Conservation (phyloP, 371 early-diverging fungal genomes). For the Rhizopus microsporus region DNA sequence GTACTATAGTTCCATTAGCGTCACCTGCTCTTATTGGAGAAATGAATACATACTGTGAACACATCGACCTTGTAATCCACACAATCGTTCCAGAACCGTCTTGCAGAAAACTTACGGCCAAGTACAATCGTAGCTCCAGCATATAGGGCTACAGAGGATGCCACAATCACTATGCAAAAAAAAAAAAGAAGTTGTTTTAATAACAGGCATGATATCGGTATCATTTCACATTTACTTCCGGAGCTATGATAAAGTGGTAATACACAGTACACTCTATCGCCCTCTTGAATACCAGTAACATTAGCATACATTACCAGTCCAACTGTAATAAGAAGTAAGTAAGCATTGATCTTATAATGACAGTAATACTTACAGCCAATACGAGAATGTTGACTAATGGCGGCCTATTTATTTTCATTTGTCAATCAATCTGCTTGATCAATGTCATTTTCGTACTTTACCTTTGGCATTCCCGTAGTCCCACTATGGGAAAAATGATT, state of each 20-base stretch:
- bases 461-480: slow-evolving; percentile 47
- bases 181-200: background rate
- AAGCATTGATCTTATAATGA: background rate
- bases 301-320: slow-evolving; percentile 20
- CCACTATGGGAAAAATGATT: slow-evolving; percentile 20
- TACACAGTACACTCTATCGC: slow-evolving; percentile 49
- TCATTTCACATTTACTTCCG: slow-evolving; percentile 34
- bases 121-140: slow-evolving; percentile 46
- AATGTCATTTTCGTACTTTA: slow-evolving; percentile 3
- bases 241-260: slow-evolving; percentile 57
- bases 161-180: slow-evolving; percentile 33
- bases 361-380: slow-evolving; percentile 18
- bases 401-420: slow-evolving; percentile 18
- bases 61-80: slow-evolving; percentile 39
- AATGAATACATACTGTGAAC: slow-evolving; percentile 33
- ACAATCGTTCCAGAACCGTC: slow-evolving; percentile 54
- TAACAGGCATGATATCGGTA: too few relatives aligned
- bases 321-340: slow-evolving; percentile 12
- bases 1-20: slow-evolving; percentile 31
- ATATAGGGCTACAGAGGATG: slow-evolving; percentile 24
- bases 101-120: slow-evolving; percentile 51
- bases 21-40: background rate
- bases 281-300: slow-evolving; percentile 12
- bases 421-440: background rate
- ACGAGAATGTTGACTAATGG: slow-evolving; percentile 29